Evolutionary conservation across 2,329 filamentous ascomycete species (phyloP).

Genomic region (Chrysoporthe cubensis): DNA sequence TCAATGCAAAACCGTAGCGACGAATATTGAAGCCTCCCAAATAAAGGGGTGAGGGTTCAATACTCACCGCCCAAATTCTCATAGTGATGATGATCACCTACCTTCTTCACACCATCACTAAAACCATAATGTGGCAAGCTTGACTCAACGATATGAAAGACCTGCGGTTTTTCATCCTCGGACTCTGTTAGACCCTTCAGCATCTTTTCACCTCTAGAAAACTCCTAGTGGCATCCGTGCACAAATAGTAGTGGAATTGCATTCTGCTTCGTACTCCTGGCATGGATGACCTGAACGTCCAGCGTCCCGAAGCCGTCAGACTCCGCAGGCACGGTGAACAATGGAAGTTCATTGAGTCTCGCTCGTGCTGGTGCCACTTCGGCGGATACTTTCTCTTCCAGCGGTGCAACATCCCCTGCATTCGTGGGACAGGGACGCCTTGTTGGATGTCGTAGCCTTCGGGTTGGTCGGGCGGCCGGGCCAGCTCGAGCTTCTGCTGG

Average conservation of each 20-base stretch:
- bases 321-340: conserved; percentile 13
- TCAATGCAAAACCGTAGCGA: conserved; percentile 38
- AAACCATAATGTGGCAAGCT: conserved; percentile 50
- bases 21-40: conserved; percentile 38
- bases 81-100: background rate
- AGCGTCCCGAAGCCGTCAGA: conserved; percentile 60
- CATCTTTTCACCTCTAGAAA: conserved; percentile 44
- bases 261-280: conserved; percentile 39
- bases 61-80: background rate
- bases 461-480: conserved; percentile 9
- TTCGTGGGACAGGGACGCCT: conserved; percentile 6
- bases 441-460: conserved; percentile 12
- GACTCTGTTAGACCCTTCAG: conserved; percentile 37
- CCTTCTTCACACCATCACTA: conserved; percentile 32
- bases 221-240: conserved; percentile 48
- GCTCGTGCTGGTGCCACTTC: conserved; percentile 13
- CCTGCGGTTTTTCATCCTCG: conserved; percentile 36
- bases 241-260: conserved; percentile 47
- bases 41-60: conserved; percentile 22
- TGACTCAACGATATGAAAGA: conserved; percentile 52
- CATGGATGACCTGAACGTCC: conserved; percentile 67
- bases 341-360: conserved; percentile 5
- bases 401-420: conserved; percentile 1
- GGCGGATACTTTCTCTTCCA: conserved; percentile 4
- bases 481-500: conserved; percentile 10